These are phyloP conservation scores for Cercis canadensis DNA, from an alignment of 306 rosid species.

Conservation along the genomic window DNA sequence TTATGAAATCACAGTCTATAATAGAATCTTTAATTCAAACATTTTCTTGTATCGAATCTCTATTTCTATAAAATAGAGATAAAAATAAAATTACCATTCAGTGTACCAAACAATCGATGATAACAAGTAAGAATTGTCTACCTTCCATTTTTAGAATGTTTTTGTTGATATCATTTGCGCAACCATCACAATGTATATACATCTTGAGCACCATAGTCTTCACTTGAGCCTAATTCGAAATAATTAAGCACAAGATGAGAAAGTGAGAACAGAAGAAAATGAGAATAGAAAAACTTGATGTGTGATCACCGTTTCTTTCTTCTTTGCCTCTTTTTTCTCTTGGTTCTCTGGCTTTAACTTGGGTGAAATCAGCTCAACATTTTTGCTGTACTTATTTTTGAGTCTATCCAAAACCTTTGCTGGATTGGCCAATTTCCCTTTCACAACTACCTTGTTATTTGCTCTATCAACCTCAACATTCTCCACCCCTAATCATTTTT, in stretches of 20 bases:
- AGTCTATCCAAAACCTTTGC: slow-evolving; percentile 57
- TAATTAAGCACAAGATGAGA: neutral
- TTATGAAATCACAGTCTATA: too few relatives aligned
- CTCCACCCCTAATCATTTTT: slow-evolving; percentile 56
- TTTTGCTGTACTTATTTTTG: slow-evolving; percentile 63
- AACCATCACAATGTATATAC: slow-evolving; percentile 75
- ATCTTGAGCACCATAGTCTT: slow-evolving; percentile 66
- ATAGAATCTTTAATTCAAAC: too few relatives aligned
- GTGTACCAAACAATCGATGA: too few relatives aligned
- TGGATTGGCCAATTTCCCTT: slow-evolving; percentile 65
- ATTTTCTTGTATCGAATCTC: too few relatives aligned
- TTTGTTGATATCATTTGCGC: slow-evolving; percentile 62
- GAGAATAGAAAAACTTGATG: neutral
- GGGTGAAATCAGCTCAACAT: slow-evolving; percentile 69
- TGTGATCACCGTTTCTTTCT: slow-evolving; percentile 45
- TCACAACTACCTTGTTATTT: slow-evolving; percentile 55
- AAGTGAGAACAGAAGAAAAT: neutral
- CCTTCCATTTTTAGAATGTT: slow-evolving; percentile 63
- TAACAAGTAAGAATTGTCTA: neutral
- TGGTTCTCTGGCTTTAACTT: slow-evolving; percentile 29
- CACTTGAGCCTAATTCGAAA: slow-evolving; percentile 28
- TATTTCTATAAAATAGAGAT: too few relatives aligned
- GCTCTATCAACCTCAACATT: slow-evolving; percentile 57
- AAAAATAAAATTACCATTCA: too few relatives aligned
- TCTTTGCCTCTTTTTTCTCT: slow-evolving; percentile 31